Evolutionary conservation across 1,284 basidiomycete species (phyloP), one percentile per base, ranked within the genome.

Genomic region (Anthracocystis walkeri): DNA sequence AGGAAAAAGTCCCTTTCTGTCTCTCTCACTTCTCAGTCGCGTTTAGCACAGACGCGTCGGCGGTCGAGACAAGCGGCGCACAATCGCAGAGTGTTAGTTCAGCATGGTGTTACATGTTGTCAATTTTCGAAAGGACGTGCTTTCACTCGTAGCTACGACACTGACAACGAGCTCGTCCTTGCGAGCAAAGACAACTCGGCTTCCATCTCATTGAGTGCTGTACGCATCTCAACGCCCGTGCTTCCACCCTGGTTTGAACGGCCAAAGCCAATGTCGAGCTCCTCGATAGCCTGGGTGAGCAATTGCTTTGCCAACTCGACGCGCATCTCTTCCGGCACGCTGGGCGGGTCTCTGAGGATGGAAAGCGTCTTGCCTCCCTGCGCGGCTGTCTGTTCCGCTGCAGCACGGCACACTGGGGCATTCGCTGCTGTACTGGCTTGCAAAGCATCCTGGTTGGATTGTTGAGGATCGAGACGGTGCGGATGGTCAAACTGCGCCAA

Each of bases 401-500:
- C 60, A 21, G 59, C 64, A 20, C 53, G 58, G 20, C 58, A 65
- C 0, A 71, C 68, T 25, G 58, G 25, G 7, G 50, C 55, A 29
- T 23, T 58, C 8, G 45, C 12, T 8, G 31, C 48, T 23, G n/a
- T 29, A 14, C 29, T 12, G 16, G 14, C 20, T 38, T 41, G 53
- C 49, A 60, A 1, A 16, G 45, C 27, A 2, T 4, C 41, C 2
- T 35, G 45, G 21, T n/a, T 25, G 6, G 38, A 35, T 38, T 33
- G 60, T 16, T 51, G 61, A 27, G 53, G 41, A n/a, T 51, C 50
- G 10, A 46, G 41, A 46, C 59, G 61, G 1, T 59, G 59, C 8
- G 59, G 50, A 21, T 70, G 49, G 29, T 69, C 18, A 81, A 92
- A 91, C 78, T 93, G 92, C 0, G 92, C 91, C 0, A 90, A 89